Evolutionary conservation across 1,284 basidiomycete genomes (phyloP).

Genomic region (Chalciporus piperatoides): DNA sequence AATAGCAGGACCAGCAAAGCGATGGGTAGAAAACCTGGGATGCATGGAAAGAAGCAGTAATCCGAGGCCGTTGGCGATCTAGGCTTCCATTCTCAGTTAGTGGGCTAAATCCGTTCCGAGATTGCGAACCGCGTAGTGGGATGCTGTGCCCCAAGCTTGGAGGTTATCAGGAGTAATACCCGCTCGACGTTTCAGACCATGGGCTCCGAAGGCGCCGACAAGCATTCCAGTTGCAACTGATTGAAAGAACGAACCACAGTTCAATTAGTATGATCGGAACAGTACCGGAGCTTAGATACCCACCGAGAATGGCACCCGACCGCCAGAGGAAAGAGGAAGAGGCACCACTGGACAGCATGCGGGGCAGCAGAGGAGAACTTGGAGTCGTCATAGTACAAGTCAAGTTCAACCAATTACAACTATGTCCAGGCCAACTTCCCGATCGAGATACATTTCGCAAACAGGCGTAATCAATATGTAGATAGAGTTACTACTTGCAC

Average conservation of each 20-base stretch:
- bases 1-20: slow-evolving; percentile 71
- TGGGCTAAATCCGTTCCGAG: not conserved
- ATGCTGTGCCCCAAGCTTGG: slow-evolving; percentile 59
- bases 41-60: slow-evolving; percentile 71
- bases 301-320: slow-evolving; percentile 32
- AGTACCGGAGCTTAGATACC: slow-evolving; percentile 5
- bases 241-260: not conserved
- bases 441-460: not conserved
- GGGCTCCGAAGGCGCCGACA: slow-evolving; percentile 68
- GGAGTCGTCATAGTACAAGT: slow-evolving; percentile 20
- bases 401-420: slow-evolving; percentile 4
- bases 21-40: slow-evolving; percentile 59
- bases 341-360: slow-evolving; percentile 10
- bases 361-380: slow-evolving; percentile 28
- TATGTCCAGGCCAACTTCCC: no score
- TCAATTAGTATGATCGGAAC: not conserved
- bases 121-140: slow-evolving; percentile 58
- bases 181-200: slow-evolving; percentile 50
- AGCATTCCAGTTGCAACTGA: slow-evolving; percentile 57
- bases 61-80: slow-evolving; percentile 79
- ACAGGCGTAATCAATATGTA: slow-evolving; percentile 20
- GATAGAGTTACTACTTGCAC: no score
- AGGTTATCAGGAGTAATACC: slow-evolving; percentile 53
- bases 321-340: slow-evolving; percentile 39
- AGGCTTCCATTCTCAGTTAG: slow-evolving; percentile 16